Conservation (phyloP, 169 alveolate genomes). For the Hepatocystis sp. region DNA sequence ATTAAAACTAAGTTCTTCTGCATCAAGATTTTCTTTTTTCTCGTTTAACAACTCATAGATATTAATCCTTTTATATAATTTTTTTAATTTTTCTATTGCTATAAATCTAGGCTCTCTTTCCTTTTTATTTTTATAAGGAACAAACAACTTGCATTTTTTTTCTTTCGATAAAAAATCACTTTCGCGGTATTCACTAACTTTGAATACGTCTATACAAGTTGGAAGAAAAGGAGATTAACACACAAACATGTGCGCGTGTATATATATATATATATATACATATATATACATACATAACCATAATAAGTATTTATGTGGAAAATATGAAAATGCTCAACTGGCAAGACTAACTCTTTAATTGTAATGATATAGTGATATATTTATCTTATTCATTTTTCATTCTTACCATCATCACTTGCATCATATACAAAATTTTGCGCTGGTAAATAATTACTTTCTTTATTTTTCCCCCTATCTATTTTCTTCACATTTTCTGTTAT, state of each 20-base stretch:
- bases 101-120: constrained; percentile 73
- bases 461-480: constrained; percentile 14
- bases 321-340: too few relatives aligned
- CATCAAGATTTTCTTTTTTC: constrained; percentile 31
- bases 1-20: constrained; percentile 40
- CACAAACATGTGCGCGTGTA: not conserved
- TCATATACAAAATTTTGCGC: constrained; percentile 44
- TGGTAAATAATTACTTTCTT: constrained; percentile 51
- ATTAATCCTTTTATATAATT: constrained; percentile 57
- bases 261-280: too few relatives aligned
- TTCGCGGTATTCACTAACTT: constrained; percentile 43
- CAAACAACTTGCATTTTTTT: constrained; percentile 68
- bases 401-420: constrained; percentile 27
- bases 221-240: not conserved
- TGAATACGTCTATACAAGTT: constrained; percentile 29
- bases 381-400: not conserved
- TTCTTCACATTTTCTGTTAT: constrained; percentile 22
- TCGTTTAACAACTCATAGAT: constrained; percentile 62
- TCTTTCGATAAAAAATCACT: constrained; percentile 69
- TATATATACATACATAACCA: too few relatives aligned
- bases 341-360: too few relatives aligned
- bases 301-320: too few relatives aligned
- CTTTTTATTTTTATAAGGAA: constrained; percentile 45
- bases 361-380: not conserved
- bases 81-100: constrained; percentile 68